phyloP scores from a whole-genome alignment of 2,329 filamentous ascomycete genomes.

The Cordyceps cateniannulata region DNA sequence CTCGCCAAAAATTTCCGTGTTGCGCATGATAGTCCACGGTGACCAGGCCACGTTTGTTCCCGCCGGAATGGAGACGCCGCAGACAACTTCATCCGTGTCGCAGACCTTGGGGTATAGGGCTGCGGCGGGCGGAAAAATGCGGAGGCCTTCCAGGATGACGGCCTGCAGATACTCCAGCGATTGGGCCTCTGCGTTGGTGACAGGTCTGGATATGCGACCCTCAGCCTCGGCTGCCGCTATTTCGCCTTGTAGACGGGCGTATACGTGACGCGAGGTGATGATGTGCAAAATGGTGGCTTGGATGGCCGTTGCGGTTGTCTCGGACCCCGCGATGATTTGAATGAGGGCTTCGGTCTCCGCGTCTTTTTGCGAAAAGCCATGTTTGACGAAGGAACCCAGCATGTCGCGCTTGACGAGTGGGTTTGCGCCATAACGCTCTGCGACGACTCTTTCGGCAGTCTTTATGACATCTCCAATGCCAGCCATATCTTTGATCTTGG shows the following conservation, averaged over 20 bases:
- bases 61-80: conserved; percentile 15
- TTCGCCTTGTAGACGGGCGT: conserved; percentile 35
- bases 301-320: conserved; percentile 44
- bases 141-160: conserved; percentile 34
- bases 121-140: conserved; percentile 18
- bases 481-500: conserved; percentile 20
- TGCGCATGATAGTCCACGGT: conserved; percentile 20
- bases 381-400: conserved; percentile 31
- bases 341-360: conserved; percentile 34
- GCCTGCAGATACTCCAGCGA: conserved; percentile 31
- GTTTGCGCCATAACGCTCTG: conserved; percentile 22
- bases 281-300: conserved; percentile 41
- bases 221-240: conserved; percentile 24
- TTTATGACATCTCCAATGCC: conserved; percentile 30
- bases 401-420: conserved; percentile 26
- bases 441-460: conserved; percentile 21
- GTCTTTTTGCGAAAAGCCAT: conserved; percentile 28
- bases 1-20: conserved; percentile 19
- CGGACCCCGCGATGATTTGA: conserved; percentile 38
- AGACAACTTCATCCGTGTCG: conserved; percentile 10
- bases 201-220: conserved; percentile 10
- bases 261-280: conserved; percentile 36
- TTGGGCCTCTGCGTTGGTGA: conserved; percentile 21
- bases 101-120: conserved; percentile 19
- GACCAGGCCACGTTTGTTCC: conserved; percentile 19